Conservation (phyloP, 73 alveolate species). For the Tetrahymena elliotti region DNA sequence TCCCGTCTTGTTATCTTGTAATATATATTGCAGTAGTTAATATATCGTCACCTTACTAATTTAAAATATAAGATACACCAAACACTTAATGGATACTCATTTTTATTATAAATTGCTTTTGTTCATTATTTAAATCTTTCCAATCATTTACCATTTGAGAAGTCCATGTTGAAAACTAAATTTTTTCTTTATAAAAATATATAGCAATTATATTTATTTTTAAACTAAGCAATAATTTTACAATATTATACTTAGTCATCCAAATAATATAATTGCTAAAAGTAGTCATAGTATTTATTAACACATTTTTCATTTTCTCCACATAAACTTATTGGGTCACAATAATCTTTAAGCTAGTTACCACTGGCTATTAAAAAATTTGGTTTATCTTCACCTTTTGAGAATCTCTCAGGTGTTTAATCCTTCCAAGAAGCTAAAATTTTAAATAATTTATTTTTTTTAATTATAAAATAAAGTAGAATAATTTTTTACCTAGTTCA, state of each 20-base stretch:
- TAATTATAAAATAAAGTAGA: neutral
- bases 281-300: neutral
- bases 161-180: neutral
- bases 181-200: neutral
- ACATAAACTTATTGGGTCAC: neutral
- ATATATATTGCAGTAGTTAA: neutral
- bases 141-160: neutral
- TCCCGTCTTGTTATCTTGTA: neutral
- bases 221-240: neutral
- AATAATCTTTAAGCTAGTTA: neutral
- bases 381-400: neutral
- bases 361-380: neutral
- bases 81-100: neutral
- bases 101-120: neutral
- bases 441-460: neutral
- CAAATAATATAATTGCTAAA: neutral
- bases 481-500: neutral
- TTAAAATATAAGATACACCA: neutral
- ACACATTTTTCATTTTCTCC: neutral
- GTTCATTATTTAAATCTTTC: neutral
- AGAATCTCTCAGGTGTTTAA: neutral
- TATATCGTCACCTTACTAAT: neutral
- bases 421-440: neutral
- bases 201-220: neutral
- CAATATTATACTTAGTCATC: neutral